Percentiles rank a stretch among this genome's conserved stretches.
These are phyloP conservation scores for Lachnellula occidentalis DNA, from an alignment of 2,329 filamentous ascomycete species.

Conservation along the genomic window DNA sequence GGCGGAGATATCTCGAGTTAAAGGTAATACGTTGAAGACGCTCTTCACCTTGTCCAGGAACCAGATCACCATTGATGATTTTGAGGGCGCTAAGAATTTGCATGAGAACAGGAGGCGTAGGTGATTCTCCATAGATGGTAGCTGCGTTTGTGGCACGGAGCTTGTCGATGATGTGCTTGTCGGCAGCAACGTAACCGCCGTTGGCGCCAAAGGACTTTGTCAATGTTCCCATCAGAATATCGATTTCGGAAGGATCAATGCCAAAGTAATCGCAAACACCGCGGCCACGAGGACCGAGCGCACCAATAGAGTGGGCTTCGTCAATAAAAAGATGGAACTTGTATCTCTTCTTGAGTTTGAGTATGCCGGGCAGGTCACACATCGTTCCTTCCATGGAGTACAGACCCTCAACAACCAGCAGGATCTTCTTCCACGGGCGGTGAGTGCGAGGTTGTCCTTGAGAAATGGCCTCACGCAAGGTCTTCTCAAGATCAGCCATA, in stretches of 20 bases:
- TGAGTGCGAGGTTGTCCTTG: constrained; percentile 98
- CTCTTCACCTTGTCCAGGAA: constrained; percentile 90
- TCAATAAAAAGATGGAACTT: constrained; percentile 96
- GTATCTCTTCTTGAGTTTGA: constrained; percentile 88
- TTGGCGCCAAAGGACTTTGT: constrained; percentile 99
- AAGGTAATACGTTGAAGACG: constrained; percentile 93
- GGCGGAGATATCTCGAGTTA: constrained; percentile 96
- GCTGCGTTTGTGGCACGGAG: constrained; percentile 80
- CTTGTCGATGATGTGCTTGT: constrained; percentile 89
- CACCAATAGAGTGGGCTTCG: constrained; percentile 93
- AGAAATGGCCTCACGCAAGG: constrained; percentile 86
- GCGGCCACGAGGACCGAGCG: constrained; percentile 78
- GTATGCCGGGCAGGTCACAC: constrained; percentile 89
- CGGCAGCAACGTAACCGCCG: constrained; percentile 87
- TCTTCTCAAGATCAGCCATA: constrained; percentile 78
- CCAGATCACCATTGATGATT: constrained; percentile 83
- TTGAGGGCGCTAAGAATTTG: constrained; percentile 84
- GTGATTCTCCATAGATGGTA: constrained; percentile 80
- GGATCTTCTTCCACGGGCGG: constrained; percentile 97
- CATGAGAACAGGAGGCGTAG: constrained; percentile 79
- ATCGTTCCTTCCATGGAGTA: constrained; percentile 99
- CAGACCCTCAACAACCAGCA: constrained; percentile 91
- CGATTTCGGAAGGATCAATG: constrained; percentile 79
- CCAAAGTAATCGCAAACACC: constrained; percentile 98
- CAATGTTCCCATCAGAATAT: constrained; percentile 96